These are phyloP conservation scores for Sambucus nigra DNA, from an alignment of 129 eudicot genomes.

Conservation along the genomic window DNA sequence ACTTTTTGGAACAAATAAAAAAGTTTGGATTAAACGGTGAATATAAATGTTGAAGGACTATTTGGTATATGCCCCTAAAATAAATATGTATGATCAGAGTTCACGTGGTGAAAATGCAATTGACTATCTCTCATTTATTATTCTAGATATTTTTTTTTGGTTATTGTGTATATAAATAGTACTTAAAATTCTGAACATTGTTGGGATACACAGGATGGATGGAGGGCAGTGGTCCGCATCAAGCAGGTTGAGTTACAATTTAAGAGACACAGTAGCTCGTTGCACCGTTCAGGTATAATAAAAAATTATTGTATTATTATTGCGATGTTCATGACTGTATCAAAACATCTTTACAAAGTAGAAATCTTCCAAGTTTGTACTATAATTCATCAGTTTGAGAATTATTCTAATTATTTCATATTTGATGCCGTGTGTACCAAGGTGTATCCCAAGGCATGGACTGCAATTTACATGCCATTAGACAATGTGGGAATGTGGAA, in stretches of 20 bases:
- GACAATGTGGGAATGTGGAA: conserved; percentile 86
- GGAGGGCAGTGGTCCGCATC: conserved; percentile 61
- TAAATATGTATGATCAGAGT: too few relatives aligned
- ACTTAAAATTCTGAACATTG: too few relatives aligned
- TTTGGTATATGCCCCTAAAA: too few relatives aligned
- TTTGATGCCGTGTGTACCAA: conserved; percentile 3
- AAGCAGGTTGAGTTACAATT: conserved; percentile 52
- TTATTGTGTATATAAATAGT: too few relatives aligned
- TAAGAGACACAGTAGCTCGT: conserved; percentile 53
- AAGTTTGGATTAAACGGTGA: too few relatives aligned
- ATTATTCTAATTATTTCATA: background rate
- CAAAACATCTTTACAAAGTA: too few relatives aligned
- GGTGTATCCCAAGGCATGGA: conserved; percentile 74
- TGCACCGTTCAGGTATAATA: conserved; percentile 46
- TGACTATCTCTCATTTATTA: too few relatives aligned
- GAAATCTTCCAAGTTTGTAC: background rate
- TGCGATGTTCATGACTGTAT: too few relatives aligned
- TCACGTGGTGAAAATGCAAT: too few relatives aligned
- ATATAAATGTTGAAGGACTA: too few relatives aligned
- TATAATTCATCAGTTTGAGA: background rate
- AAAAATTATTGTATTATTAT: background rate
- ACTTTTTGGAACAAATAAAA: too few relatives aligned
- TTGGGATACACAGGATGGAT: conserved; percentile 37
- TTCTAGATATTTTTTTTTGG: background rate
- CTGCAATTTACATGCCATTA: conserved; percentile 57